Base-by-base conservation (phyloP, 805 yeast genomes). In the Priceomyces melissophilus region DNA sequence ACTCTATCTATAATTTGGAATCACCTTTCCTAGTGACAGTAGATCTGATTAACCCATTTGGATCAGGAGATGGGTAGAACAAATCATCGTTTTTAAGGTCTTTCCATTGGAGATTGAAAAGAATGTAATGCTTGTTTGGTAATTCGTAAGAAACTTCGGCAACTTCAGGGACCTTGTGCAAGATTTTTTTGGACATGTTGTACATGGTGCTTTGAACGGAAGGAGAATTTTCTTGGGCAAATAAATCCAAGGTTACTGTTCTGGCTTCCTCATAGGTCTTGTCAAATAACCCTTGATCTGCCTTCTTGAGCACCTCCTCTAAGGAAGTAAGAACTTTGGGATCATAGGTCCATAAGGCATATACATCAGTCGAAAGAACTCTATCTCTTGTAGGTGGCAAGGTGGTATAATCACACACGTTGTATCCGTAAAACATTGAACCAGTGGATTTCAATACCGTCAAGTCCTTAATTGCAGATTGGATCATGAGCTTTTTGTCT, bases 151-250 rank as follows among this genome's bases (percentile, higher is more conserved):
- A 64, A 28, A 89, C 96, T 33, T 72, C 71, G 47, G 70, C 76
- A 41, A 90, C 72, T 44, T 70, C 70, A 2, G 81, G 72, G 41
- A 78, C 83, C 38, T 54, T 57, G 37, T 67, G 71, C 58, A 90
- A 75, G 48, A 90, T 87, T 47, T 78, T 80, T 48, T 79, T 74
- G 30, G 86, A 76, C 93, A 90, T 90, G 75, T 88, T 86, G 74
- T 79, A 90, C 96, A 90, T 91, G 44, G 96, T 90, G 35, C 96
- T 96, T 71, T 90, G 97, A 35, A 90, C 97, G 17, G 95, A 85
- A n/a, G 96, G 80, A 8, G 96, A 87, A 63, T 87, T 80, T 65
- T 90, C 96, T 38, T 76, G 62, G 12, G 96, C 96, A 64, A 90
- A 90, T 44, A 75, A 73, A 40, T 79, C 83, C 54, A 89, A 73